Evolutionary conservation across 345 rosid genomes (phyloP), one percentile per base, ranked within the genome.

Genomic region (Salix purpurea): DNA sequence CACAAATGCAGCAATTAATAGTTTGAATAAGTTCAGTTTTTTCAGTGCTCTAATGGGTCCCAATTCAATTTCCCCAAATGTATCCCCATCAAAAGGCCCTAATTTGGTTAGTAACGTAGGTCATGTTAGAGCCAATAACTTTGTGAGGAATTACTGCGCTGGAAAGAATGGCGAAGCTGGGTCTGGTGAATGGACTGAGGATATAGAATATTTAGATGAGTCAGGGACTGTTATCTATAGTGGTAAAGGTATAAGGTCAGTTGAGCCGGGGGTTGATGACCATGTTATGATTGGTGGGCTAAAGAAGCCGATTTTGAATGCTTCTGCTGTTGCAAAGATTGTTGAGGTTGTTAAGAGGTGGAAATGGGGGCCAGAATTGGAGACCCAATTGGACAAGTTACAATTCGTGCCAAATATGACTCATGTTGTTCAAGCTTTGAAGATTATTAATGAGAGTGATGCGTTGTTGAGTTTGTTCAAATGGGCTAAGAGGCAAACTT

Each of bases 281-380:
- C 99, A 91, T 82, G 90, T 92, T 8, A 87, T 93, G 91, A 84
- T 93, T 36, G 99, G 99, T 65, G 97, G 77, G 70, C 56, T 92
- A 58, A 93, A 87, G 87, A 96, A 92, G 85, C 97, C 99, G 7
- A 67, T 91, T 39, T 64, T 86, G 84, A 94, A 92, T 82, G 87
- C 92, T 72, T 90, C 92, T 26, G 92, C 95, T 0, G 98, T 94
- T 48, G 90, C 97, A 0, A 93, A 96, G 90, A 88, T 93, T 73
- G 95, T 92, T 73, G 99, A 96, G 83, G 87, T 92, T 78, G 94
- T 91, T 64, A 90, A 87, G 86, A 86, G 98, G 85, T 96, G 99
- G 98, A 94, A 88, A 84, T 96, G 99, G 99, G 99, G 99, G n/a
- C 98, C 95, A 0, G 97, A 93, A 83, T 78, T 96, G 72, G 99